Evolutionary conservation across 805 yeast species (phyloP), one percentile per base, ranked within the genome.

Genomic region (Candida qinlingensis): DNA sequence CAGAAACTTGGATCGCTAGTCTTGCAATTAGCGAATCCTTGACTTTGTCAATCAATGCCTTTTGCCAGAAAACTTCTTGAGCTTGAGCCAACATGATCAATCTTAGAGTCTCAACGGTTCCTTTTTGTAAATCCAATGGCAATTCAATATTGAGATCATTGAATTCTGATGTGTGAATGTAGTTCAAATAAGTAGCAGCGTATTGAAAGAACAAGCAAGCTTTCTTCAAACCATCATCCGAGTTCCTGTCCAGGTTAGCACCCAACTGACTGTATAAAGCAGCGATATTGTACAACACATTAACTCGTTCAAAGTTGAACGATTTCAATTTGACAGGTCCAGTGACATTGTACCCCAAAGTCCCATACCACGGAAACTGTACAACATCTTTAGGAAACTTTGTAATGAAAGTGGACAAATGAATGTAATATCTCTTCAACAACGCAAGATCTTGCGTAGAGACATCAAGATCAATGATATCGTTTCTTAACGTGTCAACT

Each of bases 31-130:
- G 68, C 0, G 83, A 68, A 58, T 85, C 81, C 56, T 81, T 85
- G 57, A 79, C 59, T 10, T 71, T 68, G 13, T 66, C 63, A 37
- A 67, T 63, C 0, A 72, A 64, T 0, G 96, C 89, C 57, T 83
- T 82, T 42, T 77, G 80, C 96, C 97, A 90, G 44, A 85, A 80
- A 10, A 80, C 74, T 60, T 91, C 97, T 64, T 90, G 96, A 0
- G 96, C 94, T 58, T 88, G 96, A 0, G 96, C 94, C 37, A 86
- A 60, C 78, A 79, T 77, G 35, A 89, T 59, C 10, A 62, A 55
- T 36, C 73, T 65, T 46, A 90, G 66, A 13, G 81, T 70, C 10
- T 69, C 65, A 8, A 85, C 57, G 0, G 87, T 78, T 10, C 73
- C 72, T 1, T 49, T 39, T 37, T 79, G 79, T 12, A 87, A 64